phyloP scores from a whole-genome alignment of 768 basidiomycete genomes.

The Tricholoma saponaceum region DNA sequence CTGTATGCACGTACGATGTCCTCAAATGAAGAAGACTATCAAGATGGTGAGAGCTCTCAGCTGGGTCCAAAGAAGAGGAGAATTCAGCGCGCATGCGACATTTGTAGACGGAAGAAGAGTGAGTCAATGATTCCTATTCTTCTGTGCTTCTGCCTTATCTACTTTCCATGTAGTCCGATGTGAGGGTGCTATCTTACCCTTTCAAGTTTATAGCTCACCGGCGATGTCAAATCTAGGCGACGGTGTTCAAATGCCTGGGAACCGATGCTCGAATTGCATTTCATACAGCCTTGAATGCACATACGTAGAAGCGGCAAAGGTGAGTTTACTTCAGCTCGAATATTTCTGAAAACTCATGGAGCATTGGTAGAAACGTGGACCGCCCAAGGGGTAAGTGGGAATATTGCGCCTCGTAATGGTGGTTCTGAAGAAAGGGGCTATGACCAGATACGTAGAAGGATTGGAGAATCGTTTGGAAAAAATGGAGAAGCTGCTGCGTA shows the following conservation, averaged over 20 bases:
- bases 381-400: conserved; percentile 50
- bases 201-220: neutral
- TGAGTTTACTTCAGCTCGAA: conserved; percentile 22
- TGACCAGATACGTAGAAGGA: conserved; percentile 50
- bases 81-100: conserved; percentile 78
- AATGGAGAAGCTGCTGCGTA: conserved; percentile 53
- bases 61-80: conserved; percentile 60
- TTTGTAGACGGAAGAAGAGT: conserved; percentile 84
- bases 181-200: conserved; percentile 26
- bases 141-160: conserved; percentile 4
- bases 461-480: conserved; percentile 58
- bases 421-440: neutral
- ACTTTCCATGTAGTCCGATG: conserved; percentile 52
- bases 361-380: conserved; percentile 46
- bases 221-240: conserved; percentile 41
- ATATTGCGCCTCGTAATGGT: too few species aligned
- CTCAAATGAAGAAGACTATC: conserved; percentile 61
- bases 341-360: neutral
- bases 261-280: conserved; percentile 65
- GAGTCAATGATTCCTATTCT: conserved; percentile 14
- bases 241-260: conserved; percentile 65
- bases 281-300: conserved; percentile 63
- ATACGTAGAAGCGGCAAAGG: conserved; percentile 68
- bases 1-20: conserved; percentile 37
- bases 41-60: conserved; percentile 35